These are phyloP conservation scores for Chloris gayana DNA, from an alignment of 176 grass and related monocot species.

Conservation along the genomic window DNA sequence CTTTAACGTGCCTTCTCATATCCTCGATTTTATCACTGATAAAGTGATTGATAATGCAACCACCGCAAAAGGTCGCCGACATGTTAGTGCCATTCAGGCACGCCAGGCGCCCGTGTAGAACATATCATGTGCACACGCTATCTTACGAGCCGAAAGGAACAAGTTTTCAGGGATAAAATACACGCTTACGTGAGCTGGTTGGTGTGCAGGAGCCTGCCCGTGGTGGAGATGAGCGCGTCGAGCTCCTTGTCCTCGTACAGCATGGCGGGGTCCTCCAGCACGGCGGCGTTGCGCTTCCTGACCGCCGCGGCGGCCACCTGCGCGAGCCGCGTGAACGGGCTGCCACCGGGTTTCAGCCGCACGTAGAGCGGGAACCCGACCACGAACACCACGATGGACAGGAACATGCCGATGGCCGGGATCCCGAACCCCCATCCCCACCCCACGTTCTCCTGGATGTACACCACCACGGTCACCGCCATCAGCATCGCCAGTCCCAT, in stretches of 20 bases:
- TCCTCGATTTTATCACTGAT: neutral
- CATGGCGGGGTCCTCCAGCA: constrained; percentile 49
- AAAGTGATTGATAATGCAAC: constrained; percentile 12
- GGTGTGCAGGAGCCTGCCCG: constrained; percentile 62
- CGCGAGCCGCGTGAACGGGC: constrained; percentile 56
- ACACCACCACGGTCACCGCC: constrained; percentile 66
- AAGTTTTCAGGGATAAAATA: neutral
- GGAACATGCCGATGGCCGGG: constrained; percentile 53
- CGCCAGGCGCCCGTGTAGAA: neutral
- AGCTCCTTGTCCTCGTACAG: constrained; percentile 73
- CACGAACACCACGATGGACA: constrained; percentile 59
- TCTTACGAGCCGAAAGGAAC: neutral
- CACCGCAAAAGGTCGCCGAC: constrained; percentile 30
- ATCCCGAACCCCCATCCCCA: constrained; percentile 67
- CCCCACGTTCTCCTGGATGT: constrained; percentile 73
- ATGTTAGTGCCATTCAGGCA: neutral
- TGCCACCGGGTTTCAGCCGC: constrained; percentile 42
- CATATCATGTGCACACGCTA: constrained; percentile 9
- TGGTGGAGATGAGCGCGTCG: constrained; percentile 64
- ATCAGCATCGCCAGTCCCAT: constrained; percentile 56
- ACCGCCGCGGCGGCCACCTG: constrained; percentile 53
- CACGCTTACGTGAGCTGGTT: constrained; percentile 44
- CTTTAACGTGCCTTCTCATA: neutral
- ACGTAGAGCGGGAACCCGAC: constrained; percentile 55
- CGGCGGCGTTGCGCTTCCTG: constrained; percentile 42